These are phyloP conservation scores for Kwoniella botswanensis DNA, from an alignment of 768 basidiomycete species.

Conservation along the genomic window DNA sequence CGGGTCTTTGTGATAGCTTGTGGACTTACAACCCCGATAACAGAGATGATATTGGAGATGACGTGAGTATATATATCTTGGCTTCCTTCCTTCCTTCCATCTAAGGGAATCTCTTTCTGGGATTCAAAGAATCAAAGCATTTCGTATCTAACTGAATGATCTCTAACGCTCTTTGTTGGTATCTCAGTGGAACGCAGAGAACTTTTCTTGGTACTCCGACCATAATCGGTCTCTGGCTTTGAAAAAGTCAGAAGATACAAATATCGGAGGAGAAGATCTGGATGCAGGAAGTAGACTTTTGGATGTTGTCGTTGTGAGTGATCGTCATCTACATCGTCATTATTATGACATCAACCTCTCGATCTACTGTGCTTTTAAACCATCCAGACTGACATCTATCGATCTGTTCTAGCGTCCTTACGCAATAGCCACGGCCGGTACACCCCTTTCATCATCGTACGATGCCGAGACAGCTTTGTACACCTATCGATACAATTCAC, in stretches of 20 bases:
- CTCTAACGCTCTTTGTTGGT: conserved; percentile 3
- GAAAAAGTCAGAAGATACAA: conserved; percentile 24
- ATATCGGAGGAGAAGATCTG: conserved; percentile 60
- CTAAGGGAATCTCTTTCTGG: too few species aligned
- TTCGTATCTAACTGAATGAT: too few species aligned
- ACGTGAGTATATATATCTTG: conserved; percentile 33
- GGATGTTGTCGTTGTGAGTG: conserved; percentile 68
- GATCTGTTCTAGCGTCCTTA: conserved; percentile 70
- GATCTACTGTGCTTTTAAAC: neutral
- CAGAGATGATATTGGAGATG: conserved; percentile 74
- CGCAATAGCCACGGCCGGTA: conserved; percentile 84
- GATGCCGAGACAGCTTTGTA: conserved; percentile 53
- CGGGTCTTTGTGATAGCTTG: conserved; percentile 63
- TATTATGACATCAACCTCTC: neutral
- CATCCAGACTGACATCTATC: neutral
- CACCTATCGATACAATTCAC: conserved; percentile 36
- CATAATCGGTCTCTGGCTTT: conserved; percentile 32
- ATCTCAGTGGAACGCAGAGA: conserved; percentile 88
- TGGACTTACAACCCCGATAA: conserved; percentile 96
- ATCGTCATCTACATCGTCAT: neutral
- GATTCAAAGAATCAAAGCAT: neutral
- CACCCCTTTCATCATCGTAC: conserved; percentile 74
- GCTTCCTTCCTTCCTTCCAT: neutral
- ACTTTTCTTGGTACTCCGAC: conserved; percentile 89
- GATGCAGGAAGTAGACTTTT: conserved; percentile 84